phyloP scores from a whole-genome alignment of 805 yeast genomes.

The Kuraishia hungarica region DNA sequence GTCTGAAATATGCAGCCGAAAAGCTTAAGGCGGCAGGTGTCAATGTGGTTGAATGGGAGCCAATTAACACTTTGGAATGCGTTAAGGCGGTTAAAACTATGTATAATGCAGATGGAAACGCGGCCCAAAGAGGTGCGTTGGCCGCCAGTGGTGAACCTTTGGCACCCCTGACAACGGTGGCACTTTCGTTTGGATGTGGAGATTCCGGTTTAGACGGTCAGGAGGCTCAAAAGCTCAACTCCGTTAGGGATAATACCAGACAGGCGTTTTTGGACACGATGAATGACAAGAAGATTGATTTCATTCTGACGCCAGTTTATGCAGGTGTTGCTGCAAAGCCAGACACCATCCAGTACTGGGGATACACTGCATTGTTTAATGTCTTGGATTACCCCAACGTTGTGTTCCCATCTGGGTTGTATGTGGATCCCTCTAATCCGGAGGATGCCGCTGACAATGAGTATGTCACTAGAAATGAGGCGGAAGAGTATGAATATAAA shows the following conservation, averaged over 20 bases:
- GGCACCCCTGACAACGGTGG: constrained; percentile 42
- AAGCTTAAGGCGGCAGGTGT: constrained; percentile 48
- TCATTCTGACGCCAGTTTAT: constrained; percentile 54
- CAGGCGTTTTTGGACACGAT: constrained; percentile 40
- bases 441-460: constrained; percentile 36
- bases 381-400: constrained; percentile 64
- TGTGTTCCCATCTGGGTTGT: constrained; percentile 52
- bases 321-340: constrained; percentile 60
- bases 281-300: constrained; percentile 44
- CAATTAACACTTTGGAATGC: constrained; percentile 46
- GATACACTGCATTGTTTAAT: constrained; percentile 71
- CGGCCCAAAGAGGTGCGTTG: constrained; percentile 36
- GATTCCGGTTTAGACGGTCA: constrained; percentile 31
- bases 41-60: constrained; percentile 41
- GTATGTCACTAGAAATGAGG: constrained; percentile 32
- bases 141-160: constrained; percentile 61
- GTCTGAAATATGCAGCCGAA: constrained; percentile 37
- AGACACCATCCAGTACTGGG: constrained; percentile 59
- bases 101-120: constrained; percentile 58
- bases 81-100: constrained; percentile 41
- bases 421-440: constrained; percentile 37
- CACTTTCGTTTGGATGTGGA: constrained; percentile 48
- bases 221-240: constrained; percentile 39
- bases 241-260: constrained; percentile 42
- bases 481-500: constrained; percentile 25